Evolutionary conservation across 257 asterid species (phyloP).

Genomic region (Nicotiana otophora): DNA sequence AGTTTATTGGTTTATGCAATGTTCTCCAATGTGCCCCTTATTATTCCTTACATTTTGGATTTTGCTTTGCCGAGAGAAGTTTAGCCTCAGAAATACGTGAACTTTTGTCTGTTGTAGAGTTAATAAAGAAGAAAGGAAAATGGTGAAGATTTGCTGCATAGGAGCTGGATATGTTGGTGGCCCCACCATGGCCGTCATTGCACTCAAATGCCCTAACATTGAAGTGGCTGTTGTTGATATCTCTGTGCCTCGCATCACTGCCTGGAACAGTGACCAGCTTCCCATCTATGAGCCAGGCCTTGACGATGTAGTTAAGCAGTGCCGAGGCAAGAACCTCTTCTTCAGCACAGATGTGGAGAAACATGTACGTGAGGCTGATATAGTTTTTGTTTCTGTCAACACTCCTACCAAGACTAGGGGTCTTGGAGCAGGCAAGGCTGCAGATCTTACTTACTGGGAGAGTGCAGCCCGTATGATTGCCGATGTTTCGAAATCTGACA

Average conservation of each 20-base stretch:
- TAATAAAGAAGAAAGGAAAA: constrained; percentile 24
- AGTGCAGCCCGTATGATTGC: constrained; percentile 97
- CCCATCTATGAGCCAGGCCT: constrained; percentile 98
- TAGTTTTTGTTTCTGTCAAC: constrained; percentile 82
- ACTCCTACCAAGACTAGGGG: constrained; percentile 95
- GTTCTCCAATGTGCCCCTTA: neutral
- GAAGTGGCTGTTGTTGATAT: constrained; percentile 88
- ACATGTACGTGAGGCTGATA: constrained; percentile 78
- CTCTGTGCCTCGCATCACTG: constrained; percentile 73
- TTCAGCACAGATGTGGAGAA: constrained; percentile 94
- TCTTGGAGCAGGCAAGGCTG: constrained; percentile 98
- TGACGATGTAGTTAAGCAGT: constrained; percentile 82
- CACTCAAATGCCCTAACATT: constrained; percentile 77
- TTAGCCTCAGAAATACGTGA: constrained; percentile 5
- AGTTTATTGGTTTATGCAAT: neutral
- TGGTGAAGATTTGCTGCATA: constrained; percentile 98
- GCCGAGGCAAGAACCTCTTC: constrained; percentile 92
- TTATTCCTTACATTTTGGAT: neutral
- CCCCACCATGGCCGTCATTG: constrained; percentile 95
- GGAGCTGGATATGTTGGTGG: constrained; percentile 96
- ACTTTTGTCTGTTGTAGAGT: constrained; percentile 22
- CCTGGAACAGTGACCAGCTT: constrained; percentile 91
- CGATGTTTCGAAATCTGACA: constrained; percentile 80
- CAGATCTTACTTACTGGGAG: constrained; percentile 92
- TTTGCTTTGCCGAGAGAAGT: neutral